These are phyloP conservation scores for Uncinocarpus reesii DNA, from an alignment of 2,329 filamentous ascomycete species.

Conservation along the genomic window DNA sequence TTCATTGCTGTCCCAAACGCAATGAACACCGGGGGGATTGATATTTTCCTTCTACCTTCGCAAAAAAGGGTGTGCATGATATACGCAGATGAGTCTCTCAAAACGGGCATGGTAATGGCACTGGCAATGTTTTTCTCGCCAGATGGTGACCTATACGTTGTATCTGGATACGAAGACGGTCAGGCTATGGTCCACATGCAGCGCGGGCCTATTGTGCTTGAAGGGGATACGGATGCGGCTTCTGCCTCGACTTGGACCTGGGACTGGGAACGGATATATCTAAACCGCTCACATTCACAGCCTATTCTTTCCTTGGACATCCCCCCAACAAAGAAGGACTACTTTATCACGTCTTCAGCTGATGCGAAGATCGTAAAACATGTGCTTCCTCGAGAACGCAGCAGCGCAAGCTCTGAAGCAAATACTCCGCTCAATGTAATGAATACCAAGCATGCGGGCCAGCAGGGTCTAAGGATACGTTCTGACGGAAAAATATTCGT, in stretches of 20 bases:
- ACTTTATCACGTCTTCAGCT: slow-evolving; percentile 70
- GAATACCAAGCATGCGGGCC: slow-evolving; percentile 81
- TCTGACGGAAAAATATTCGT: slow-evolving; percentile 74
- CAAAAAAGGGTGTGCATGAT: slow-evolving; percentile 57
- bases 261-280: slow-evolving; percentile 51
- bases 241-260: slow-evolving; percentile 22
- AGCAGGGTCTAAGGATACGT: slow-evolving; percentile 68
- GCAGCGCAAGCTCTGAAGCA: slow-evolving; percentile 17
- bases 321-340: slow-evolving; percentile 36
- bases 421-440: slow-evolving; percentile 47
- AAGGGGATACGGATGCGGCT: slow-evolving; percentile 20
- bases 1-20: slow-evolving; percentile 68
- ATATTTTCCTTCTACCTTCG: slow-evolving; percentile 72
- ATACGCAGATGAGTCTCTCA: slow-evolving; percentile 35
- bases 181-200: slow-evolving; percentile 56
- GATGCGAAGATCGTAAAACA: slow-evolving; percentile 73
- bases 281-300: slow-evolving; percentile 60
- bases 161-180: slow-evolving; percentile 80
- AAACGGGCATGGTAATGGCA: slow-evolving; percentile 74
- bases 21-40: slow-evolving; percentile 62
- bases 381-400: slow-evolving; percentile 42
- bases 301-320: slow-evolving; percentile 67
- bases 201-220: slow-evolving; percentile 27
- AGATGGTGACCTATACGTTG: slow-evolving; percentile 46
- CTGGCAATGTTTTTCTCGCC: slow-evolving; percentile 50